These are phyloP conservation scores for Taiozyma sp. DNA, from an alignment of 1,139 yeast genomes.

Conservation along the genomic window DNA sequence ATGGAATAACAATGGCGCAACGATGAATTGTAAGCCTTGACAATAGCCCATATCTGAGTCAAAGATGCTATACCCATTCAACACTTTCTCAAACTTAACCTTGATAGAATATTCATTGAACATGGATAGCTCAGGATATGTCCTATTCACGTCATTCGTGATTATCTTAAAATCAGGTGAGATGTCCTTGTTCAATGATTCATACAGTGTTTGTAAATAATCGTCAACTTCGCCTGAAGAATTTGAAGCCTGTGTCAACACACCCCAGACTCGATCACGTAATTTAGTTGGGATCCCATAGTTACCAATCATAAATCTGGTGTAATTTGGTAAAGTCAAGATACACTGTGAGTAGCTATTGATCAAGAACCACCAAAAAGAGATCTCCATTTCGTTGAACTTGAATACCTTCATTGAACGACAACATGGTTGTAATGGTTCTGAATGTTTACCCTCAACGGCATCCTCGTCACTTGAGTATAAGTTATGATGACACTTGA, in stretches of 20 bases:
- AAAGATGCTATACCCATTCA: conserved; percentile 63
- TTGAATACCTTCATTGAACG: conserved; percentile 10
- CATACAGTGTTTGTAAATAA: conserved; percentile 32
- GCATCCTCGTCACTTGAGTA: conserved; percentile 22
- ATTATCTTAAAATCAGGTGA: conserved; percentile 48
- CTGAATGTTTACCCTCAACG: conserved; percentile 2
- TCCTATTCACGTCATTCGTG: conserved; percentile 54
- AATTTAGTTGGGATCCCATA: conserved; percentile 23
- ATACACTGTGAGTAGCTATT: conserved; percentile 41
- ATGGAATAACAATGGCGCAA: conserved; percentile 55
- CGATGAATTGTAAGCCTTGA: conserved; percentile 63
- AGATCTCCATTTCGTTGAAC: conserved; percentile 29
- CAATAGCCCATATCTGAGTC: conserved; percentile 69
- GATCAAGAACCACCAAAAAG: conserved; percentile 43
- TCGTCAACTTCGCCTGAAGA: conserved; percentile 13
- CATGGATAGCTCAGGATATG: conserved; percentile 53
- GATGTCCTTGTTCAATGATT: conserved; percentile 34
- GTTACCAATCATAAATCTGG: conserved; percentile 29
- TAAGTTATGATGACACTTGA: conserved; percentile 20
- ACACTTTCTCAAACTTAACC: conserved; percentile 45
- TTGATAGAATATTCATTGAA: conserved; percentile 43
- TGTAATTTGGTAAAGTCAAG: conserved; percentile 41
- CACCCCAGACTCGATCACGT: conserved; percentile 24
- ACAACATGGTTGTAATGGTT: conserved; percentile 18
- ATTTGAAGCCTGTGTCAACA: conserved; percentile 18